Percentiles rank a stretch among this genome's conserved stretches.
Conservation (phyloP, 192 early-diverging fungal genomes). For the Coemansia sp. region DNA sequence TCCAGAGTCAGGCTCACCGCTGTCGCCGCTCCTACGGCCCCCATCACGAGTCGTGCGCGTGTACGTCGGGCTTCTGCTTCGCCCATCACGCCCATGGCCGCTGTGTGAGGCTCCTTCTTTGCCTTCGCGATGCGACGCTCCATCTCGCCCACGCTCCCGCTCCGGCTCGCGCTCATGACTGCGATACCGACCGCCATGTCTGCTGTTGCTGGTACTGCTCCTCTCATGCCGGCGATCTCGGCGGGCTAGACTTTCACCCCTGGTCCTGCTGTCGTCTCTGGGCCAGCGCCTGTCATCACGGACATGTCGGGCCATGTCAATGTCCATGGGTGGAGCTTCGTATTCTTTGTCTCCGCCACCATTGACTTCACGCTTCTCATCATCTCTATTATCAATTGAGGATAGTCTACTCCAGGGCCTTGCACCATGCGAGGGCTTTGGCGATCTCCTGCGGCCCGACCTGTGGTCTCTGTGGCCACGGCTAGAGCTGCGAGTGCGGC, state of each 20-base stretch:
- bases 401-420: constrained; percentile 7
- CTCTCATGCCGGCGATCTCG: not conserved
- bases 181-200: not conserved
- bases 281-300: not conserved
- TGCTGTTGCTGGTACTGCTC: not conserved
- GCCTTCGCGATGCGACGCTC: constrained; percentile 2
- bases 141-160: constrained; percentile 6
- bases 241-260: not conserved
- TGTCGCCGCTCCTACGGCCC: not conserved
- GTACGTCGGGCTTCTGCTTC: constrained; percentile 35
- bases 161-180: constrained; percentile 8
- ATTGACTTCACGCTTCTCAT: constrained; percentile 5
- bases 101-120: constrained; percentile 6
- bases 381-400: constrained; percentile 3
- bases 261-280: constrained; percentile 10
- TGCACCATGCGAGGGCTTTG: not conserved
- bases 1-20: constrained; percentile 6
- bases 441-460: constrained; percentile 12
- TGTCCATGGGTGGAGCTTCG: constrained; percentile 13
- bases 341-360: not conserved
- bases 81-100: constrained; percentile 8
- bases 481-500: constrained; percentile 3
- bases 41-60: constrained; percentile 5
- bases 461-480: constrained; percentile 1
- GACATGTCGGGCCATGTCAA: not conserved